Conservation (phyloP, 2,329 filamentous ascomycete genomes). For the Boeremia exigua region DNA sequence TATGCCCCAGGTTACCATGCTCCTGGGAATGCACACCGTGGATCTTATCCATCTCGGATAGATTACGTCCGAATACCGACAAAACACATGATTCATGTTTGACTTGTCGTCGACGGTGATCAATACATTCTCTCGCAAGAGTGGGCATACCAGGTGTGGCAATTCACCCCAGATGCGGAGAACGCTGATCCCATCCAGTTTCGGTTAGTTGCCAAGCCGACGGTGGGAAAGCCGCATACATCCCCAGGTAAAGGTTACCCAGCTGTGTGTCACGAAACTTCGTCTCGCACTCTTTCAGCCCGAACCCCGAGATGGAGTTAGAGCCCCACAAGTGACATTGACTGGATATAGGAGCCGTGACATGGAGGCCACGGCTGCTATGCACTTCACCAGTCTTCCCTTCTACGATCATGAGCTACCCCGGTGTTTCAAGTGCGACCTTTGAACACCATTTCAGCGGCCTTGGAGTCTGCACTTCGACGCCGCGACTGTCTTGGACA, state of each 20-base stretch:
- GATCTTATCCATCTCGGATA: background rate
- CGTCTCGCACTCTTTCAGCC: background rate
- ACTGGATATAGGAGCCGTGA: background rate
- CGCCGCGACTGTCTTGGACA: background rate
- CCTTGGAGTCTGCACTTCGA: background rate
- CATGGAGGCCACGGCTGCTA: background rate
- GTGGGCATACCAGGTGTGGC: background rate
- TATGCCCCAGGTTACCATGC: no score
- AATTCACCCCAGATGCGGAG: background rate
- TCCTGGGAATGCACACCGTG: no score
- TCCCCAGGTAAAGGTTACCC: background rate
- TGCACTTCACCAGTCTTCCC: background rate
- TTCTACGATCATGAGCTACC: background rate
- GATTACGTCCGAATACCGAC: background rate
- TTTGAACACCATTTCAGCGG: background rate
- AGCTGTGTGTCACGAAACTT: background rate
- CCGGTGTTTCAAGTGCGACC: background rate
- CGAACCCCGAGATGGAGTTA: background rate
- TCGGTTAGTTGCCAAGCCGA: background rate
- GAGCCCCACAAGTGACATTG: background rate
- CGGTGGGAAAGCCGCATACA: background rate
- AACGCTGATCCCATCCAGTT: background rate
- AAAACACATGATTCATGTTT: background rate
- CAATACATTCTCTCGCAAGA: background rate
- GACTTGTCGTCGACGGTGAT: background rate